phyloP scores from a whole-genome alignment of 2,329 filamentous ascomycete genomes.

The Cladosporium sp. region DNA sequence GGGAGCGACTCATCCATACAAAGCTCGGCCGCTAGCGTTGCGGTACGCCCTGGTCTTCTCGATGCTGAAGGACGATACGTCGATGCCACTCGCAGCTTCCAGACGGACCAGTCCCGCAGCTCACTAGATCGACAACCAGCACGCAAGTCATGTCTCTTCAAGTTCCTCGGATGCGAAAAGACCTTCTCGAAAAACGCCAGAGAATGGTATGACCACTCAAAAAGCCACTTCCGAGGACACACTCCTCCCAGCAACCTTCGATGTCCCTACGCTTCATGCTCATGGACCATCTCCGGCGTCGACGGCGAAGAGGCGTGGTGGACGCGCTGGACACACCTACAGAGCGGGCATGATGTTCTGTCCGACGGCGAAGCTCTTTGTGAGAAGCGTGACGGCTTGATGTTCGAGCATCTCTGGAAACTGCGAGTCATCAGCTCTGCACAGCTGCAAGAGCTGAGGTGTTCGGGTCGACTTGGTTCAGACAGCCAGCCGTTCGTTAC shows the following conservation, averaged over 20 bases:
- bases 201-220: conserved; percentile 19
- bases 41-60: neutral
- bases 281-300: neutral
- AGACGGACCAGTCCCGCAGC: too few species aligned
- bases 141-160: conserved; percentile 15
- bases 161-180: conserved; percentile 18
- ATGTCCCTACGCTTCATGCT: conserved; percentile 19
- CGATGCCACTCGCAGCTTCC: neutral
- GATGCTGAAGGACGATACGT: neutral
- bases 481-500: neutral
- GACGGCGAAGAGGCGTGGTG: conserved; percentile 18
- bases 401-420: conserved; percentile 19
- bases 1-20: conserved; percentile 3
- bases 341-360: neutral
- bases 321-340: conserved; percentile 16
- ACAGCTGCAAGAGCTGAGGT: conserved; percentile 18
- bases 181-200: conserved; percentile 1
- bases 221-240: conserved; percentile 14
- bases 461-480: conserved; percentile 12
- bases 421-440: conserved; percentile 14
- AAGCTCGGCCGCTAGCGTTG: neutral
- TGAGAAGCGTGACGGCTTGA: neutral
- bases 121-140: neutral
- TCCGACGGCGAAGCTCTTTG: neutral
- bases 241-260: conserved; percentile 13